phyloP scores from a whole-genome alignment of 2,329 filamentous ascomycete genomes.

The Aspergillus sp. region DNA sequence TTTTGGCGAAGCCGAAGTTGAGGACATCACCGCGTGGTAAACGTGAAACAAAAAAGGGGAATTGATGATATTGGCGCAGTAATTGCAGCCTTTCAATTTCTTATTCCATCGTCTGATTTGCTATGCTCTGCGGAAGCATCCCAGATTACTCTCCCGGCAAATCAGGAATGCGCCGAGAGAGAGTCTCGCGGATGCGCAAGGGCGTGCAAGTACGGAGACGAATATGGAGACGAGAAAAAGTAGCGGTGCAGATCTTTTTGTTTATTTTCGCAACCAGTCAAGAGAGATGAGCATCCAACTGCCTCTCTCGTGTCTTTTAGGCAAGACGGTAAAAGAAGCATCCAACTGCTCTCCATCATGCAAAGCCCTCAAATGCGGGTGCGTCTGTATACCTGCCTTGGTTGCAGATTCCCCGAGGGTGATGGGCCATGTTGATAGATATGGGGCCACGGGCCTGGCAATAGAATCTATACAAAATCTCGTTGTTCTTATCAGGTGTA shows the following conservation, averaged over 20 bases:
- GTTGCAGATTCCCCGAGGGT: constrained; percentile 7
- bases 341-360: constrained; percentile 36
- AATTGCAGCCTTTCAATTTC: constrained; percentile 16
- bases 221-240: constrained; percentile 16
- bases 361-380: neutral
- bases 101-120: constrained; percentile 1
- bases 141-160: constrained; percentile 9
- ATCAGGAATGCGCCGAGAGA: constrained; percentile 11
- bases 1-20: constrained; percentile 91
- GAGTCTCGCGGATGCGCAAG: neutral
- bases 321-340: constrained; percentile 35
- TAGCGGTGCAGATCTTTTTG: constrained; percentile 27
- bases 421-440: constrained; percentile 10
- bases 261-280: constrained; percentile 29
- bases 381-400: neutral
- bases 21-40: constrained; percentile 93
- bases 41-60: neutral
- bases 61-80: constrained; percentile 19
- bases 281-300: constrained; percentile 35
- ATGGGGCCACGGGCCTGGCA: neutral
- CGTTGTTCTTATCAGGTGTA: neutral
- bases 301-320: constrained; percentile 29
- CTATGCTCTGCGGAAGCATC: constrained; percentile 6
- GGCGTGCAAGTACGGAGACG: too few relatives aligned
- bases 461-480: neutral